Base-by-base conservation (phyloP, 352 stramenopile genomes). In the Globisporangium barbulae region DNA sequence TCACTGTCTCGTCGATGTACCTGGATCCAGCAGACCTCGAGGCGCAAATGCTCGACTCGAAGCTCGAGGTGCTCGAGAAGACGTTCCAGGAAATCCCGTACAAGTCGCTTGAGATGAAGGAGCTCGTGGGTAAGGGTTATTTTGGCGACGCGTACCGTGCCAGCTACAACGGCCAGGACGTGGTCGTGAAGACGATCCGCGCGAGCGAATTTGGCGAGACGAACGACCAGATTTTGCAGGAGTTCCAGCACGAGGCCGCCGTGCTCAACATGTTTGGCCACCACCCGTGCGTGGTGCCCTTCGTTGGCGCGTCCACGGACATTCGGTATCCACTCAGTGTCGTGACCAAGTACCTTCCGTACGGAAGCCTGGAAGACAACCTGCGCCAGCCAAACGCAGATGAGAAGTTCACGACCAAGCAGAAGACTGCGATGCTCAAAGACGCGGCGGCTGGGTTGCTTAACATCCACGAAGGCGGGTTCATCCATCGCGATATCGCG, bases 401-500 rank as follows among this genome's bases (percentile, higher is more conserved):
- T 37, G 59, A 64, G 17, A 19, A 67, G 25, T 59, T 81, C 21
- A 81, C 78, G 8, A 53, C 77, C 2, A 39, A 66, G 5, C 72
- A 90, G 58, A 83, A 84, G 31, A 88, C 78, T 19, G 59, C 69
- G 19, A 89, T 94, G 76, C 67, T 92, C 8, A 85, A 84, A 59
- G 85, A 94, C 53, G 85, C 83, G 12, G 85, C 85, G 17, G 78
- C 79, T 0, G 85, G 85, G 0, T 41, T 94, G 21, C 73, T 91
- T n/a, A 94, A 93, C 48, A 89, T 94, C 53, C 85, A 94, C 62
- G 80, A 94, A 83, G 85, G 85, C 64, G 83, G 83, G 25, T 92
- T 94, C 35, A 89, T 94, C 48, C 85, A 94, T 55, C 82, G 85
- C 35, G 85, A 94, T 45, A 79, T 94, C 33, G 85, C 83, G 5